Conservation (phyloP, 1,284 basidiomycete genomes). For the Ganoderma multipileum region DNA sequence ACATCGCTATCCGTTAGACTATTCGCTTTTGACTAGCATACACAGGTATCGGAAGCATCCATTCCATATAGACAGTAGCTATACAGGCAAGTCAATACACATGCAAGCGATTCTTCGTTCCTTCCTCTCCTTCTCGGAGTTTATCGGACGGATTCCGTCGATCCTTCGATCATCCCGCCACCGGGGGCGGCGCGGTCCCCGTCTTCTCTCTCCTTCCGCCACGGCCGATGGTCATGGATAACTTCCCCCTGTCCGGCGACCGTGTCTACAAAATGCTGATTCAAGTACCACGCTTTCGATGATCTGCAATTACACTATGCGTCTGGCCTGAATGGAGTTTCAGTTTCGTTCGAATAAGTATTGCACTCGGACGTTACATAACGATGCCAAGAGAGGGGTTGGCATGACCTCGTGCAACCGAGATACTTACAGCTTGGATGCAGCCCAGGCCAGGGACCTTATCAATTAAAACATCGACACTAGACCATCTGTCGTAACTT, state of each 20-base stretch:
- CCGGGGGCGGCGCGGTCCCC: not conserved
- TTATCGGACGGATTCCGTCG: not conserved
- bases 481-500: not conserved
- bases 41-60: not conserved
- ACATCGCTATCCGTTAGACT: constrained; percentile 1
- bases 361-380: no score
- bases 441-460: not conserved
- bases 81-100: not conserved
- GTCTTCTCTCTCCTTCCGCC: not conserved
- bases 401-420: not conserved
- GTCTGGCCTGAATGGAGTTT: no score
- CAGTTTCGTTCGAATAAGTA: no score
- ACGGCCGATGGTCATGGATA: not conserved
- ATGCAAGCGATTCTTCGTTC: not conserved
- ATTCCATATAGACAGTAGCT: not conserved
- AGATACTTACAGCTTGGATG: no score
- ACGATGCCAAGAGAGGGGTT: not conserved
- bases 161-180: not conserved
- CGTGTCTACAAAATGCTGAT: not conserved
- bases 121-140: not conserved
- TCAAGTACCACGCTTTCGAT: no score
- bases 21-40: not conserved
- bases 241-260: no score
- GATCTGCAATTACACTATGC: not conserved
- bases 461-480: not conserved